A percentile compares a stretch with the other conserved stretches of the same genome.
Conservation (phyloP, 805 yeast genomes). For the Schwanniomyces occidentalis region DNA sequence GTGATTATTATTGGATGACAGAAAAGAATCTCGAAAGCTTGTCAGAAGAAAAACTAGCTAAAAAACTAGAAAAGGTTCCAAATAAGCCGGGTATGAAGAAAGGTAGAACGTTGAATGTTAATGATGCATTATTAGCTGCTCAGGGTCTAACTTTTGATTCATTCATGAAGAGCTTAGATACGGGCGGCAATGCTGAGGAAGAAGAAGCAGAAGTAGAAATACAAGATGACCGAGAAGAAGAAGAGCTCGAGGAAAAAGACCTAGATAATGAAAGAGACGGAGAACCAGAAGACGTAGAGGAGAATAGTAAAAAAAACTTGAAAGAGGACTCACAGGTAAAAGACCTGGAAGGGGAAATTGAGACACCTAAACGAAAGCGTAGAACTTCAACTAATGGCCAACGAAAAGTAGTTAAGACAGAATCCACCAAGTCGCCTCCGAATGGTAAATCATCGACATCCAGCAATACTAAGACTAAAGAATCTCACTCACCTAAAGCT, state of each 20-base stretch:
- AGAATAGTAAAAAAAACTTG: conserved; percentile 12
- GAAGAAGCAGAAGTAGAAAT: conserved; percentile 24
- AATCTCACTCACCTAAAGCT: conserved; percentile 2
- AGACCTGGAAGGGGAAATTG: conserved; percentile 26
- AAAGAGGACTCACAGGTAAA: conserved; percentile 21
- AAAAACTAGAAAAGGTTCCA: conserved; percentile 28
- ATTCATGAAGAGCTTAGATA: conserved; percentile 32
- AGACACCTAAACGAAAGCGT: conserved; percentile 14
- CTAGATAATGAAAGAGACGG: conserved; percentile 14
- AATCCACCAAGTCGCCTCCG: conserved; percentile 5
- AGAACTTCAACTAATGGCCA: conserved; percentile 3
- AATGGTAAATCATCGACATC: conserved; percentile 5
- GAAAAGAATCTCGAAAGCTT: conserved; percentile 36
- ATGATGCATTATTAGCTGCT: conserved; percentile 41
- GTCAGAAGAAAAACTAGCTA: conserved; percentile 28
- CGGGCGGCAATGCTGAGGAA: conserved; percentile 14
- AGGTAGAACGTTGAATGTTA: conserved; percentile 31
- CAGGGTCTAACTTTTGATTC: conserved; percentile 35
- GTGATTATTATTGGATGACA: conserved; percentile 46
- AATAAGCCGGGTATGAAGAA: conserved; percentile 18
- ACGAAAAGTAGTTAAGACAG: conserved; percentile 4
- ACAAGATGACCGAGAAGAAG: conserved; percentile 18
- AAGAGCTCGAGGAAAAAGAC: conserved; percentile 14
- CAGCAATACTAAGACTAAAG: conserved; percentile 1
- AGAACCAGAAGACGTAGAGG: conserved; percentile 14